These are phyloP conservation scores for Cetraspora pellucida DNA, from an alignment of 192 early-diverging fungal species.

Conservation along the genomic window DNA sequence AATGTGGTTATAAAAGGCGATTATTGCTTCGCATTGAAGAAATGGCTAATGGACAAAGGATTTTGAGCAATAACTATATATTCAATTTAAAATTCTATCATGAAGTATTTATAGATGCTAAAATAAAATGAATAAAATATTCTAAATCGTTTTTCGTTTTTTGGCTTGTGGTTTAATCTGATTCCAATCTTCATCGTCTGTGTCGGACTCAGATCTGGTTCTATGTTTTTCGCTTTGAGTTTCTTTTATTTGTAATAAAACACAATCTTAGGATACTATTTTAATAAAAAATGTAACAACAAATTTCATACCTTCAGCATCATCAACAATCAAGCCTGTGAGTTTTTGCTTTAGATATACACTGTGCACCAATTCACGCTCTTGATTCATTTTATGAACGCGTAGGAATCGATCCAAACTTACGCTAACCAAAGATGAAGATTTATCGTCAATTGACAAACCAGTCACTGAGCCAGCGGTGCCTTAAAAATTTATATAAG, in stretches of 20 bases:
- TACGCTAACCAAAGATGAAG: conserved; percentile 58
- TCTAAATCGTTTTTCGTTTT: conserved; percentile 35
- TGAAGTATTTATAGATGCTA: neutral
- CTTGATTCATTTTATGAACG: conserved; percentile 65
- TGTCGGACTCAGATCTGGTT: no score
- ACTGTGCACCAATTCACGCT: conserved; percentile 57
- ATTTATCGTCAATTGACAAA: conserved; percentile 27
- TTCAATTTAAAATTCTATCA: neutral
- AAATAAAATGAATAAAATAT: neutral
- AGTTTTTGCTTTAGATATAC: conserved; percentile 81
- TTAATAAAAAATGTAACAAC: no score
- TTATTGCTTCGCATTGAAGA: conserved; percentile 39
- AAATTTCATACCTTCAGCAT: conserved; percentile 38
- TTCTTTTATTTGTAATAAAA: no score
- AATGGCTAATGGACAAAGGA: conserved; percentile 48
- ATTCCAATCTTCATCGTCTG: conserved; percentile 65
- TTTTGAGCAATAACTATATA: conserved; percentile 29
- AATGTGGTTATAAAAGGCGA: conserved; percentile 47
- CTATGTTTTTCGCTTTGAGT: no score
- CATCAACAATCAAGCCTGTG: conserved; percentile 66
- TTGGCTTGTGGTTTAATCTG: conserved; percentile 4
- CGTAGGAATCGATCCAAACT: conserved; percentile 79
- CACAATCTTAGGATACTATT: no score
- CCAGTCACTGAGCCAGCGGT: conserved; percentile 60
- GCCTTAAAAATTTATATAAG: neutral